phyloP scores from a whole-genome alignment of 2,329 filamentous ascomycete species.

The Epichloe baconii region DNA sequence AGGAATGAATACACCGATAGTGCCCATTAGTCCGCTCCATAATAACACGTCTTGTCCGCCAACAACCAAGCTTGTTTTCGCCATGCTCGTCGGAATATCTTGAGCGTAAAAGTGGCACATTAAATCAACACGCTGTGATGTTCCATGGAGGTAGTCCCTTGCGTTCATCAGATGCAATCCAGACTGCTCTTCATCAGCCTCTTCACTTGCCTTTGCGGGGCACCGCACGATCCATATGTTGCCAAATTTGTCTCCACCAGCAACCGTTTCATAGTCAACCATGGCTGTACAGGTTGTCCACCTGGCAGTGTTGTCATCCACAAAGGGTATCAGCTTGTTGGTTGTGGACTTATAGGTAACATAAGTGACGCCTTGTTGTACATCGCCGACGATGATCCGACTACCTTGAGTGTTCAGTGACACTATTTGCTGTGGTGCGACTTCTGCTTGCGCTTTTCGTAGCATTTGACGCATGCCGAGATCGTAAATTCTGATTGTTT shows the following conservation, averaged over 20 bases:
- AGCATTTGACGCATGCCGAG: constrained; percentile 86
- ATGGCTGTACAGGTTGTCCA: constrained; percentile 88
- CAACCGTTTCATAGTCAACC: constrained; percentile 94
- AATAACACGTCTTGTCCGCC: constrained; percentile 84
- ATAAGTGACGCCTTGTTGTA: constrained; percentile 82
- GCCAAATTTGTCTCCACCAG: constrained; percentile 94
- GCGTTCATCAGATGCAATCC: constrained; percentile 87
- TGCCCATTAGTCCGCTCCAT: constrained; percentile 91
- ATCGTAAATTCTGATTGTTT: constrained; percentile 76
- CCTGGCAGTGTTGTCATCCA: constrained; percentile 74
- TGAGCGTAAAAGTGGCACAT: constrained; percentile 84
- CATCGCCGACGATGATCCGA: constrained; percentile 82
- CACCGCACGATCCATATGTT: constrained; percentile 90
- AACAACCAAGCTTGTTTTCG: constrained; percentile 79
- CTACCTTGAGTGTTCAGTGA: constrained; percentile 81
- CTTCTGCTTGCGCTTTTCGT: constrained; percentile 76
- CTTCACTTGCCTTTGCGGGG: constrained; percentile 71
- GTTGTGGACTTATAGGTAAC: constrained; percentile 88
- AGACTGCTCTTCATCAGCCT: constrained; percentile 83
- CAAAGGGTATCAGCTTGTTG: constrained; percentile 87
- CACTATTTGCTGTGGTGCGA: constrained; percentile 71
- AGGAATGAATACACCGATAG: constrained; percentile 82
- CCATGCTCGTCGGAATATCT: constrained; percentile 81
- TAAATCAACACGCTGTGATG: constrained; percentile 70
- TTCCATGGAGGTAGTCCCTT: constrained; percentile 77